These are phyloP conservation scores for Botryosphaeria agaves DNA, from an alignment of 2,329 filamentous ascomycete species.

Conservation along the genomic window DNA sequence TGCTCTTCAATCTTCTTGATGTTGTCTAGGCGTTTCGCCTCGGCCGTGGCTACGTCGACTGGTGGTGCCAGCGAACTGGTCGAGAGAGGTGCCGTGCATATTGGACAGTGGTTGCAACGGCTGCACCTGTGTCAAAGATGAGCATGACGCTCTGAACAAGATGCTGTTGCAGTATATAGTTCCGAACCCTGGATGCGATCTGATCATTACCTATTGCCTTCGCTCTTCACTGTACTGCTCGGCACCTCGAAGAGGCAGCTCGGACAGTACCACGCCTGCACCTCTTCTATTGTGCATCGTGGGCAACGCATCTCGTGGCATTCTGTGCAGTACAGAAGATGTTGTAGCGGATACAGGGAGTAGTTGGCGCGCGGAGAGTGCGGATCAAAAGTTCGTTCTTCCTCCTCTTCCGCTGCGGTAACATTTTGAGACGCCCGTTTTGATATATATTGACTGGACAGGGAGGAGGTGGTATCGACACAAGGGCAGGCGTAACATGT, in stretches of 20 bases:
- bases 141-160: too few relatives aligned
- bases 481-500: slow-evolving; percentile 49
- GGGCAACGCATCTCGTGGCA: slow-evolving; percentile 93
- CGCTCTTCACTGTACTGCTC: slow-evolving; percentile 77
- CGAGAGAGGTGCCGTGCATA: slow-evolving; percentile 66
- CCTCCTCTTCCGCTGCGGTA: slow-evolving; percentile 39
- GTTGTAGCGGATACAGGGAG: slow-evolving; percentile 81
- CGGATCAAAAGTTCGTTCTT: slow-evolving; percentile 73
- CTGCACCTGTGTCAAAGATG: too few relatives aligned
- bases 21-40: slow-evolving; percentile 4
- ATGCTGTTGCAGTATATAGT: background rate
- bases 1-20: too few relatives aligned
- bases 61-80: slow-evolving; percentile 32
- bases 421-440: slow-evolving; percentile 10
- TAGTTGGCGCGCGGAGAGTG: slow-evolving; percentile 72
- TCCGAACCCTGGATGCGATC: slow-evolving; percentile 2
- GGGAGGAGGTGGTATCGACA: slow-evolving; percentile 28
- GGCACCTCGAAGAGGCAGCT: slow-evolving; percentile 93
- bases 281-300: slow-evolving; percentile 81
- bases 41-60: background rate
- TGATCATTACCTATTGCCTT: slow-evolving; percentile 76
- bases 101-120: slow-evolving; percentile 89
- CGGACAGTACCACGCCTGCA: slow-evolving; percentile 88
- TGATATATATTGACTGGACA: slow-evolving; percentile 10
- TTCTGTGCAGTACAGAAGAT: slow-evolving; percentile 92